Conservation (phyloP, 306 rosid species). For the Herpetospermum pedunculosum region DNA sequence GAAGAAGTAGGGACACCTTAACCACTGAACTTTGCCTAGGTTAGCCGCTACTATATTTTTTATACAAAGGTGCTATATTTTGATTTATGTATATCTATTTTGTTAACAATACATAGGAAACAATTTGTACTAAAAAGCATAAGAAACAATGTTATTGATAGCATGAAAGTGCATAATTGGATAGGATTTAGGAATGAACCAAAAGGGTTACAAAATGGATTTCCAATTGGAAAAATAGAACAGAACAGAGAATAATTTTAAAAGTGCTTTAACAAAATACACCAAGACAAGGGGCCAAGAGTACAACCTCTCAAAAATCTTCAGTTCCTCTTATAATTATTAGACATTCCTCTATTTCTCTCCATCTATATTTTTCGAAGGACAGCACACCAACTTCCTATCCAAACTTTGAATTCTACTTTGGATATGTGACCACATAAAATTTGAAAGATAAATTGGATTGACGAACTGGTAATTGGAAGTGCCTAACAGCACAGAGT, state of each 20-base stretch:
- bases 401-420: neutral
- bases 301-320: neutral
- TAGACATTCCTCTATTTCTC: neutral
- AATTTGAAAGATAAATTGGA: neutral
- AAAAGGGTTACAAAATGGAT: neutral
- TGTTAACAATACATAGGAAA: neutral
- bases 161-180: neutral
- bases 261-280: neutral
- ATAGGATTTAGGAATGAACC: neutral
- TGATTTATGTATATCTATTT: neutral
- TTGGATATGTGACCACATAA: neutral
- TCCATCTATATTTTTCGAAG: neutral
- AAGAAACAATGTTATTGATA: neutral
- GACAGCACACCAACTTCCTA: neutral
- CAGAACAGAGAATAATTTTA: neutral
- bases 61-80: neutral
- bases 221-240: neutral
- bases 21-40: neutral
- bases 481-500: neutral
- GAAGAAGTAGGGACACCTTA: neutral
- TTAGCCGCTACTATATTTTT: neutral
- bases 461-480: neutral
- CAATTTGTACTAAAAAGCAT: neutral
- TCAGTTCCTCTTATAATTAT: neutral
- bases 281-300: neutral